A percentile compares a stretch with the other conserved stretches of the same genome.
phyloP scores from a whole-genome alignment of 352 stramenopile species.

The Globisporangium yorkense region DNA sequence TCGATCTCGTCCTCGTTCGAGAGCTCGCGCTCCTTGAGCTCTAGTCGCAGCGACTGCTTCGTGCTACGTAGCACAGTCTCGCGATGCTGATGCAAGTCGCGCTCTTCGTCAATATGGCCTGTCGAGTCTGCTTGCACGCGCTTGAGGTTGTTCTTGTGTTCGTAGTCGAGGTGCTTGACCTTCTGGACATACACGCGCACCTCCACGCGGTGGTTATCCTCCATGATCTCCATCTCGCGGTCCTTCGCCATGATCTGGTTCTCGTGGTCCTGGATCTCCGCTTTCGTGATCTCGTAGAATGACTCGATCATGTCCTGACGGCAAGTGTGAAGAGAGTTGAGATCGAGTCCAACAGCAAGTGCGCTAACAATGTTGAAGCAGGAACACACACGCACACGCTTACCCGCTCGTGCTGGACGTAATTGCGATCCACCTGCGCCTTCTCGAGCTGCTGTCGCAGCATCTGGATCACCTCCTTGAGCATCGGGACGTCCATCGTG shows the following conservation, averaged over 20 bases:
- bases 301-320: slow-evolving; percentile 91
- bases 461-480: slow-evolving; percentile 91
- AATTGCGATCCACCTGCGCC: slow-evolving; percentile 89
- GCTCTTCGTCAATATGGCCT: slow-evolving; percentile 70
- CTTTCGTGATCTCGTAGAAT: slow-evolving; percentile 93
- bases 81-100: slow-evolving; percentile 55
- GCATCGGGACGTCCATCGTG: slow-evolving; percentile 91
- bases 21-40: slow-evolving; percentile 80
- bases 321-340: slow-evolving; percentile 1
- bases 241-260: slow-evolving; percentile 91
- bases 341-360: neutral
- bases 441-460: slow-evolving; percentile 90
- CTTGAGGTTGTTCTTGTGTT: slow-evolving; percentile 93
- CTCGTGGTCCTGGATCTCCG: slow-evolving; percentile 89
- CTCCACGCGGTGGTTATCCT: slow-evolving; percentile 93
- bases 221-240: slow-evolving; percentile 94
- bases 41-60: slow-evolving; percentile 71
- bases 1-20: slow-evolving; percentile 87
- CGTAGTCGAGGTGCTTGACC: slow-evolving; percentile 93
- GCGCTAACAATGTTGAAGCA: neutral
- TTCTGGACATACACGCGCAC: slow-evolving; percentile 93
- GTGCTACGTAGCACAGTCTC: slow-evolving; percentile 60
- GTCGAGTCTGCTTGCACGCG: slow-evolving; percentile 63
- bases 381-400: neutral
- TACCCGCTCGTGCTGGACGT: slow-evolving; percentile 92